phyloP scores from a whole-genome alignment of 2,329 filamentous ascomycete genomes.

The Didymella keratinophila region DNA sequence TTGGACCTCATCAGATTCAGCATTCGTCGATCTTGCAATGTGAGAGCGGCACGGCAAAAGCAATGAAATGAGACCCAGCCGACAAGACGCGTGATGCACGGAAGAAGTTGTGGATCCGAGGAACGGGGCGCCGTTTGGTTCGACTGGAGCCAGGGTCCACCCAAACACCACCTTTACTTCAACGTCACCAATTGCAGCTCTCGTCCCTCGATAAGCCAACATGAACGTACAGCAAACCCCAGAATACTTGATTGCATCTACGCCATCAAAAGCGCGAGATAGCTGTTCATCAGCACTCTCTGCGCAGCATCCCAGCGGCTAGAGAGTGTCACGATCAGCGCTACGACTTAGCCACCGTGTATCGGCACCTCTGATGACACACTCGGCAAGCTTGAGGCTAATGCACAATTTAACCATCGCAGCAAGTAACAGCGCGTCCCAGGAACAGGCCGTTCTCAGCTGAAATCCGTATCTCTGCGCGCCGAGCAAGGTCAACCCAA shows the following conservation, averaged over 20 bases:
- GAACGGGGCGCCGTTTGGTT: slow-evolving; percentile 15
- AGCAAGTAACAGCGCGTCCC: slow-evolving; percentile 1
- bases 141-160: slow-evolving; percentile 23
- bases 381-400: slow-evolving; percentile 9
- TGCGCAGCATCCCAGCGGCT: slow-evolving; percentile 22
- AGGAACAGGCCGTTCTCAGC: background rate
- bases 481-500: background rate
- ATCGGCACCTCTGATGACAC: background rate
- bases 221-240: slow-evolving; percentile 35
- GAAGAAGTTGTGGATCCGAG: slow-evolving; percentile 28
- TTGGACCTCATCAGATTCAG: background rate
- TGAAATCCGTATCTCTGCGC: background rate
- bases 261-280: slow-evolving; percentile 41
- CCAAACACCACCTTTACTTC: slow-evolving; percentile 17
- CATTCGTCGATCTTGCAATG: slow-evolving; percentile 15
- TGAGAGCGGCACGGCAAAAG: slow-evolving; percentile 34
- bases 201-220: slow-evolving; percentile 17
- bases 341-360: slow-evolving; percentile 21
- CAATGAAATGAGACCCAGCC: slow-evolving; percentile 23
- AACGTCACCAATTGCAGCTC: slow-evolving; percentile 17
- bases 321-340: slow-evolving; percentile 29
- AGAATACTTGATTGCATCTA: slow-evolving; percentile 31
- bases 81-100: slow-evolving; percentile 22
- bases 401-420: slow-evolving; percentile 14
- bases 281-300: background rate